Evolutionary conservation across 306 rosid genomes (phyloP).

Genomic region (Begonia masoniana): DNA sequence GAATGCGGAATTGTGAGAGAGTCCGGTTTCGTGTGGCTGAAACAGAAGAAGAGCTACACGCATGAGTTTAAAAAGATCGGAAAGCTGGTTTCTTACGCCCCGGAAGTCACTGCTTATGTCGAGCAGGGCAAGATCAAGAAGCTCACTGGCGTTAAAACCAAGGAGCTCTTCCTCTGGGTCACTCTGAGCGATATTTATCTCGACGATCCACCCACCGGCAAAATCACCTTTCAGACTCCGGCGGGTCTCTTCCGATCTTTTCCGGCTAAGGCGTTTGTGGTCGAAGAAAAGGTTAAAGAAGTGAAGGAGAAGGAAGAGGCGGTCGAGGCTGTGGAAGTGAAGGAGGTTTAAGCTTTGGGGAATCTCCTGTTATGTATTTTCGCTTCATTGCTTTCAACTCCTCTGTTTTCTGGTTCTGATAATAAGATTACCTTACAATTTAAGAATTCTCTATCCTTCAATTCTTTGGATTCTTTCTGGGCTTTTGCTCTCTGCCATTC

Average conservation of each 20-base stretch:
- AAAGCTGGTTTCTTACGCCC: constrained; percentile 38
- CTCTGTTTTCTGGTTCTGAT: no score
- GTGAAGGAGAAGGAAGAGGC: constrained; percentile 10
- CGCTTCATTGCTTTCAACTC: no score
- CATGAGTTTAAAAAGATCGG: constrained; percentile 82
- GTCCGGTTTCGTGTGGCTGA: constrained; percentile 74
- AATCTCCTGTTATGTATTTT: not conserved
- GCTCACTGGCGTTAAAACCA: constrained; percentile 68
- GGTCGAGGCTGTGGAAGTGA: constrained; percentile 6
- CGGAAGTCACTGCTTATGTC: constrained; percentile 58
- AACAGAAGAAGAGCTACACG: constrained; percentile 40
- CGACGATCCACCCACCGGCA: constrained; percentile 62
- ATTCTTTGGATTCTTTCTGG: no score
- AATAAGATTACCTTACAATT: no score
- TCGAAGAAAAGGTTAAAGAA: constrained; percentile 25
- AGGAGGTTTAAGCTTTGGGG: constrained; percentile 7
- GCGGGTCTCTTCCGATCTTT: constrained; percentile 49
- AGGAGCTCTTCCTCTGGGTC: constrained; percentile 79
- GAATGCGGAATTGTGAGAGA: constrained; percentile 66
- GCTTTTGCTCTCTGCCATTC: no score
- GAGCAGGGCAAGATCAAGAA: constrained; percentile 55
- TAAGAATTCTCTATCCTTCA: no score
- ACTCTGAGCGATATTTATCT: constrained; percentile 44
- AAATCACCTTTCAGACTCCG: constrained; percentile 56
- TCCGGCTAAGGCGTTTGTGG: constrained; percentile 44